Conservation (phyloP, 2,329 filamentous ascomycete genomes). For the Cladophialophora psammophila region DNA sequence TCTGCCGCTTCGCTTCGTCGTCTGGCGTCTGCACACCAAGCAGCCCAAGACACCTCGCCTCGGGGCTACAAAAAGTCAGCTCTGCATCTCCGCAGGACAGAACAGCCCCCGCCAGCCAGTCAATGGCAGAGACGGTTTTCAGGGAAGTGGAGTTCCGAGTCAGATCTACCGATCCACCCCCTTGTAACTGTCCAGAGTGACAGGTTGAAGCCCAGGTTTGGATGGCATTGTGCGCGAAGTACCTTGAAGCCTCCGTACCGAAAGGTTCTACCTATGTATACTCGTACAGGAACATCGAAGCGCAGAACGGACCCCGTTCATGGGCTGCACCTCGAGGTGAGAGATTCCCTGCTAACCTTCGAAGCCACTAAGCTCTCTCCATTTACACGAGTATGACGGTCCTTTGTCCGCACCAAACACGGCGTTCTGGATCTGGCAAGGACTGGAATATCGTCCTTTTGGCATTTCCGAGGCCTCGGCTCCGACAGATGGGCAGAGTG, state of each 20-base stretch:
- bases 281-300: too few relatives aligned
- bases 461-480: neutral
- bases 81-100: neutral
- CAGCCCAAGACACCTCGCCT: too few relatives aligned
- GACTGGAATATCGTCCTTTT: neutral
- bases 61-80: neutral
- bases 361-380: neutral
- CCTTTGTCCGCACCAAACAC: neutral
- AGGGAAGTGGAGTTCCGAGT: neutral
- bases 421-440: neutral
- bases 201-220: neutral
- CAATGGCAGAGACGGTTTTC: neutral
- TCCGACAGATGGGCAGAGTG: neutral
- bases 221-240: neutral
- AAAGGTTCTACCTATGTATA: too few relatives aligned
- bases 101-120: neutral
- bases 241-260: too few relatives aligned
- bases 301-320: too few relatives aligned
- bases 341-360: neutral
- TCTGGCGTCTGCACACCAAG: too few relatives aligned
- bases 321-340: too few relatives aligned
- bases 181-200: neutral
- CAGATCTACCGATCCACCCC: neutral
- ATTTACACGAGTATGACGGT: neutral
- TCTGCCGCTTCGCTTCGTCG: too few relatives aligned